These are phyloP conservation scores for Hemisphaericaspora nanyangensis DNA, from an alignment of 805 yeast species.

Conservation along the genomic window DNA sequence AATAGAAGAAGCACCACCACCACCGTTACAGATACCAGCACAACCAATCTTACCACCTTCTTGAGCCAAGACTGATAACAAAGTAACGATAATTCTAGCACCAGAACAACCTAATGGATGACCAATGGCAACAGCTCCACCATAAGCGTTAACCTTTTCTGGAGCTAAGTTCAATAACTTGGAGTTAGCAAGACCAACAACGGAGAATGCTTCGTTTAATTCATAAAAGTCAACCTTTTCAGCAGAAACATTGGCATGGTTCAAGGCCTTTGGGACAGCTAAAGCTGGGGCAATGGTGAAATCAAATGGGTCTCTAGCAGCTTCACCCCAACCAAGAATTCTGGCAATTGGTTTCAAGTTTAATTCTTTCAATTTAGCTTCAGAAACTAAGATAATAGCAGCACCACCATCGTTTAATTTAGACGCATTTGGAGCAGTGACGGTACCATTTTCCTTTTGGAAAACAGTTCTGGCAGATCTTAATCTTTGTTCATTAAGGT, in stretches of 20 bases:
- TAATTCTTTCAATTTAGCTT: constrained; percentile 76
- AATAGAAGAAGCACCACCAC: constrained; percentile 97
- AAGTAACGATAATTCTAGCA: constrained; percentile 85
- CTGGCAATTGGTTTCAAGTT: constrained; percentile 86
- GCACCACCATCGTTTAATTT: constrained; percentile 98
- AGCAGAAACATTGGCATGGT: constrained; percentile 67
- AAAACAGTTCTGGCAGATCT: constrained; percentile 89
- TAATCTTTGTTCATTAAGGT: constrained; percentile 74
- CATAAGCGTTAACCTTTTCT: constrained; percentile 78
- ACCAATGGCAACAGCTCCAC: constrained; percentile 95
- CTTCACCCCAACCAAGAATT: constrained; percentile 96
- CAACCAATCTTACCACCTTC: constrained; percentile 82
- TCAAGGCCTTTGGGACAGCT: constrained; percentile 94
- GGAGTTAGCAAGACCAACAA: constrained; percentile 88
- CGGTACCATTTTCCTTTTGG: constrained; percentile 90
- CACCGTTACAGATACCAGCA: constrained; percentile 98
- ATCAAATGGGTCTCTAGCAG: constrained; percentile 91
- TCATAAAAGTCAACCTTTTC: constrained; percentile 85
- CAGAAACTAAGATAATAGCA: constrained; percentile 86
- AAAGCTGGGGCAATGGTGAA: constrained; percentile 95
- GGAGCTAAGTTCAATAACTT: constrained; percentile 61
- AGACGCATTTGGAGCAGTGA: constrained; percentile 96
- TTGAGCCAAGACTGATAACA: constrained; percentile 73
- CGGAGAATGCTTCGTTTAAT: constrained; percentile 97
- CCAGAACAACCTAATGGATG: constrained; percentile 97